phyloP scores from a whole-genome alignment of 1,284 basidiomycete species.

The Takashimella koratensis region DNA sequence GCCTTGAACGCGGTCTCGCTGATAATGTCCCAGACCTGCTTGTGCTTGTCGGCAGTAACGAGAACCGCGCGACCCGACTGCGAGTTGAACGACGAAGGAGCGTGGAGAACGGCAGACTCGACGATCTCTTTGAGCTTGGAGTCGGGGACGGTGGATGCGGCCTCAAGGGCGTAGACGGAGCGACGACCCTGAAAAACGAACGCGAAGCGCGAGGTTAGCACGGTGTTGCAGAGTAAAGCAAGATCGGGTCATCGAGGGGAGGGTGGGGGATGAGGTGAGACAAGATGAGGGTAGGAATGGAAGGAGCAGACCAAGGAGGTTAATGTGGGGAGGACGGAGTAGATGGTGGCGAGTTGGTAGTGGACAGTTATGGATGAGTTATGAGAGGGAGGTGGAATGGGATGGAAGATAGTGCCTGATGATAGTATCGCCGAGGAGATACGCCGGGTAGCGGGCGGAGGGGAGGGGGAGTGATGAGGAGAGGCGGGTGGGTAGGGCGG shows the following conservation, averaged over 20 bases:
- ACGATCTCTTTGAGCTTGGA: constrained; percentile 48
- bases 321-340: constrained; percentile 47
- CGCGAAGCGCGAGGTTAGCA: no score
- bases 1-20: constrained; percentile 18
- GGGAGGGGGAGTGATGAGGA: not conserved
- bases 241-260: no score
- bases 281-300: no score
- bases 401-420: not conserved
- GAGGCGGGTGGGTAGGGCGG: not conserved
- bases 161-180: constrained; percentile 49
- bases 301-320: constrained; percentile 46
- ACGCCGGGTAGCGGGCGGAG: not conserved
- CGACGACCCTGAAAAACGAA: constrained; percentile 41
- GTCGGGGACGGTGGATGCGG: constrained; percentile 45
- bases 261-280: no score
- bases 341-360: constrained; percentile 47
- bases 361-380: not conserved
- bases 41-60: constrained; percentile 49
- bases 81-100: constrained; percentile 51
- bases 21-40: constrained; percentile 50
- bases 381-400: not conserved
- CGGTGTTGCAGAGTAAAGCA: no score
- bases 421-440: not conserved
- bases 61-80: constrained; percentile 51
- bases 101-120: constrained; percentile 49